Evolutionary conservation across 1,284 basidiomycete genomes (phyloP).

Genomic region (Filobasidium uniguttulatum): DNA sequence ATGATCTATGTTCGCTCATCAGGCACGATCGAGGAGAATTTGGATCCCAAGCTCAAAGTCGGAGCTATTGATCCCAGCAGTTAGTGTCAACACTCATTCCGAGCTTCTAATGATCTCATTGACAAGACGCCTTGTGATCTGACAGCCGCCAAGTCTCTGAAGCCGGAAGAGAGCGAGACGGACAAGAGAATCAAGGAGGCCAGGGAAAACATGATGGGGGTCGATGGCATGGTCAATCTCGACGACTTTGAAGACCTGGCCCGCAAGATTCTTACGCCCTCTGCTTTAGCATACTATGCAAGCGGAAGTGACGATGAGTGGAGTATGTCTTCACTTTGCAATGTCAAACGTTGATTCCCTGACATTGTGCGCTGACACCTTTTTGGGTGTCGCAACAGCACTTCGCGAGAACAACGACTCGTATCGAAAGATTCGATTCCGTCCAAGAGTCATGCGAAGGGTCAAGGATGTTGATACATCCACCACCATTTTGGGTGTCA

Average conservation of each 20-base stretch:
- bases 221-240: constrained; percentile 23
- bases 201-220: constrained; percentile 20
- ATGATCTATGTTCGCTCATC: constrained; percentile 11
- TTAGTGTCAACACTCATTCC: constrained; percentile 2
- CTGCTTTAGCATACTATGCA: constrained; percentile 65
- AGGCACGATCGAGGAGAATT: constrained; percentile 20
- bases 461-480: constrained; percentile 57
- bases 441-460: constrained; percentile 59
- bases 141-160: constrained; percentile 2
- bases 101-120: neutral
- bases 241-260: constrained; percentile 42
- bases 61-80: constrained; percentile 19
- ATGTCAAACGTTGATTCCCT: no score
- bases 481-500: constrained; percentile 60
- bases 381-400: no score
- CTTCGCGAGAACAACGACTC: constrained; percentile 52
- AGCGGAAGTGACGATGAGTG: constrained; percentile 70
- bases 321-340: constrained; percentile 41
- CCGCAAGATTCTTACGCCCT: constrained; percentile 52
- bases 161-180: constrained; percentile 2
- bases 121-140: neutral
- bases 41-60: constrained; percentile 15
- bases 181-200: constrained; percentile 18
- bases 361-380: no score
- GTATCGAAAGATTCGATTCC: constrained; percentile 68